Evolutionary conservation across 139 green algal genomes (phyloP).

Genomic region (Closterium sp.): DNA sequence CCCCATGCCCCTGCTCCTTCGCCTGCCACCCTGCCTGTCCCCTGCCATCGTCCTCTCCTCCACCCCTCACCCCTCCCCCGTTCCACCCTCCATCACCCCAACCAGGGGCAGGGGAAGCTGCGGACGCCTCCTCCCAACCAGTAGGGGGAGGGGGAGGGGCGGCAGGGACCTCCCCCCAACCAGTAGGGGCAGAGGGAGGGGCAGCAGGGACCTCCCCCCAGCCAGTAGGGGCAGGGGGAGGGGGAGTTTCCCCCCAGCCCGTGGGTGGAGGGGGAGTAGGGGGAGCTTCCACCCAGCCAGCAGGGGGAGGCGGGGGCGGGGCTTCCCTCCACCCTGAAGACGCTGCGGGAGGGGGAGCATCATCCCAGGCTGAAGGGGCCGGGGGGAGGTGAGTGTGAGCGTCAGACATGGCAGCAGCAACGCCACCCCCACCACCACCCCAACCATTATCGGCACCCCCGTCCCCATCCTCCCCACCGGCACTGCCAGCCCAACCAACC

Average conservation of each 20-base stretch:
- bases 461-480: background rate
- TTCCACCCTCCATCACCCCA: background rate
- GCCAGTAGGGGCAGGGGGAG: background rate
- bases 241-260: background rate
- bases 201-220: background rate
- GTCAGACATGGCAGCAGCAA: too few species aligned
- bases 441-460: too few species aligned
- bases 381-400: too few species aligned
- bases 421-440: too few species aligned
- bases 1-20: background rate
- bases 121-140: background rate
- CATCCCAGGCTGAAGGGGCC: too few species aligned
- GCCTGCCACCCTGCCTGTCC: too few species aligned
- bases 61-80: background rate
- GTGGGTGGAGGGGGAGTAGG: background rate
- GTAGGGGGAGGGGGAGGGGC: background rate
- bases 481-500: background rate
- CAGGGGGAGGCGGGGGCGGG: background rate
- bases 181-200: background rate
- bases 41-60: background rate
- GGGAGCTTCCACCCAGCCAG: background rate
- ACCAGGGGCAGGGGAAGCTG: too few species aligned
- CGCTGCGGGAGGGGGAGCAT: too few species aligned
- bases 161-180: too few species aligned
- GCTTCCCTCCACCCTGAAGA: background rate